Conservation (phyloP, 2,329 filamentous ascomycete genomes). For the Tolypocladium cylindrosporum region DNA sequence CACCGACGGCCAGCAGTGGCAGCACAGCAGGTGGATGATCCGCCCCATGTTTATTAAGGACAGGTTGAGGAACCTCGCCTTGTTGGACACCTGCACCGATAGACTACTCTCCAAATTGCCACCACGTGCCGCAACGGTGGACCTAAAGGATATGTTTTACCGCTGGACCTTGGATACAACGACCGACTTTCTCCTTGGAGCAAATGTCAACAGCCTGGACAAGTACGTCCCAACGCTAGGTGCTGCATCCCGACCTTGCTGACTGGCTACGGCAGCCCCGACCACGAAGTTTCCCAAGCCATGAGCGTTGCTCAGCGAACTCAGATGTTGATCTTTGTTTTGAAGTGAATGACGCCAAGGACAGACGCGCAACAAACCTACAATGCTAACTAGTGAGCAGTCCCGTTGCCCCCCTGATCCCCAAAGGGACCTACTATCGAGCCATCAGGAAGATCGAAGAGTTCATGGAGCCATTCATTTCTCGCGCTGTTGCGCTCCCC, state of each 20-base stretch:
- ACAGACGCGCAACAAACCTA: neutral
- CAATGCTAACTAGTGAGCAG: conserved; percentile 22
- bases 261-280: conserved; percentile 25
- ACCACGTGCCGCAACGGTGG: conserved; percentile 39
- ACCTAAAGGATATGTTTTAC: conserved; percentile 55
- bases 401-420: conserved; percentile 47
- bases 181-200: conserved; percentile 58
- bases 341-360: conserved; percentile 19
- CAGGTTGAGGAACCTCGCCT: conserved; percentile 37
- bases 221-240: conserved; percentile 16
- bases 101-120: conserved; percentile 50
- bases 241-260: neutral
- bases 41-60: conserved; percentile 42
- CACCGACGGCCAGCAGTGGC: conserved; percentile 42
- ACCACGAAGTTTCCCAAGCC: conserved; percentile 53
- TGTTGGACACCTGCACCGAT: conserved; percentile 50
- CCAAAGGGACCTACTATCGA: conserved; percentile 48
- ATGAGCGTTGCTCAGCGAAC: conserved; percentile 61
- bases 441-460: conserved; percentile 55
- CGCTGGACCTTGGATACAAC: conserved; percentile 56
- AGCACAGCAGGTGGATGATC: conserved; percentile 40
- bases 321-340: conserved; percentile 51
- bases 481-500: conserved; percentile 51
- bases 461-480: conserved; percentile 62
- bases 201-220: conserved; percentile 37